Evolutionary conservation across 495 filamentous ascomycete genomes (phyloP), one percentile per base, ranked within the genome.

Genomic region (Podospora pseudocomata): DNA sequence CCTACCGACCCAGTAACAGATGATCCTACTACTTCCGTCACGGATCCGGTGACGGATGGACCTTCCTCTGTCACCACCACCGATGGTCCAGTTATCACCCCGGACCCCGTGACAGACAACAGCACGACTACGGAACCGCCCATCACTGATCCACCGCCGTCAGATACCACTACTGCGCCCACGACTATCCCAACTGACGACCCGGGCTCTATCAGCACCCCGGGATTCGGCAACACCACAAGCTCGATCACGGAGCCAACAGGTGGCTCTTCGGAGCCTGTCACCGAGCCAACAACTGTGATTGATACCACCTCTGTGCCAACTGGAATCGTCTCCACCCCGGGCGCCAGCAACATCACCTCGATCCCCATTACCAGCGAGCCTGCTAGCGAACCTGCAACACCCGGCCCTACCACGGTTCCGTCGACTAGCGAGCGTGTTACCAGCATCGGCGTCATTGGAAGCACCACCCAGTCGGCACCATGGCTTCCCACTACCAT

Each of bases 401-500:
- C 55, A 15, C 3, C 55, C 55, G 55, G 13, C 55, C 55, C 39
- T 58, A 58, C 56, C 3, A 11, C 56, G 19, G 30, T 63, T 27
- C 19, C 60, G 2, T 55, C 60, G 32, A 67, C 27, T 26, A 34
- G 11, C 3, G 61, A 11, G 60, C 65, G 54, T 16, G 72, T 81
- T 39, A 83, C 82, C 6, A 80, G 78, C 63, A 71, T 80, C 28
- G 65, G 72, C 9, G 69, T 76, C 27, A 77, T 80, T 18, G 78
- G 67, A 16, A 82, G 79, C n/a, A 76, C 77, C 58, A 80, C 81
- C 9, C 73, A 74, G 67, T 74, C 81, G 20, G 70, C 75, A 49
- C 77, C 78, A 44, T 83, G 77, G 77, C 73, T 80, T n/a, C 83
- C 79, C 3, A 81, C 80, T 18, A 80, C 77, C 3, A 79, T 83